Evolutionary conservation across 305 asterid species (phyloP), one percentile per base, ranked within the genome.

Genomic region (Fraxinus albicans): DNA sequence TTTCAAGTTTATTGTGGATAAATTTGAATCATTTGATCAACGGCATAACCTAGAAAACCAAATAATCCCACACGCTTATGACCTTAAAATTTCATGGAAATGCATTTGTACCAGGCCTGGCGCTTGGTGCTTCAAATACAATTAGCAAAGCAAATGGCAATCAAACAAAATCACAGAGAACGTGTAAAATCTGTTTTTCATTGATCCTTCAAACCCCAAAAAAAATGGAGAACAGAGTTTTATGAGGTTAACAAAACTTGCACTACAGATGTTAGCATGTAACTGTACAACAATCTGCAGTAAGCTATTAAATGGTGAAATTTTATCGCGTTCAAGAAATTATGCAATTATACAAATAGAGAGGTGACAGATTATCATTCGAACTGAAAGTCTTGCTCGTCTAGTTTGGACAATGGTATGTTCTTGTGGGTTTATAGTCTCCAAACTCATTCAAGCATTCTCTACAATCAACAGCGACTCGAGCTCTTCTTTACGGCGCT

Each of bases 401-500:
- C 79, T 58, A 35, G 34, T 70, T 27, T 25, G 33, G 19, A 31
- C 47, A 77, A 79, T 73, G 34, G 35, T 53, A 38, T 69, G 60
- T 65, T 33, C 35, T 40, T 60, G 58, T 34, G 17, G 10, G 35
- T 21, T 25, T 23, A 80, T 76, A 74, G 70, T 60, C 9, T 33
- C 53, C 42, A 31, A 44, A 70, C 21, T 58, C 69, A 77, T 82
- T 94, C 89, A 92, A 70, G 76, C 88, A 19, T 80, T 67, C 1
- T 86, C 91, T 27, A 82, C 88, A 53, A 93, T 70, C 87, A 95
- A 85, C 87, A 91, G 58, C 4, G 96, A 83, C 91, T 94, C 94
- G 8, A 95, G 99, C 81, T 95, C 97, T 87, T 91, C 97, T 88
- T 95, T 91, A 19, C 93, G 97, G 33, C 87, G 89, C 85, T 95